phyloP scores from a whole-genome alignment of 2,329 filamentous ascomycete species.

The Aschersonia sp. region DNA sequence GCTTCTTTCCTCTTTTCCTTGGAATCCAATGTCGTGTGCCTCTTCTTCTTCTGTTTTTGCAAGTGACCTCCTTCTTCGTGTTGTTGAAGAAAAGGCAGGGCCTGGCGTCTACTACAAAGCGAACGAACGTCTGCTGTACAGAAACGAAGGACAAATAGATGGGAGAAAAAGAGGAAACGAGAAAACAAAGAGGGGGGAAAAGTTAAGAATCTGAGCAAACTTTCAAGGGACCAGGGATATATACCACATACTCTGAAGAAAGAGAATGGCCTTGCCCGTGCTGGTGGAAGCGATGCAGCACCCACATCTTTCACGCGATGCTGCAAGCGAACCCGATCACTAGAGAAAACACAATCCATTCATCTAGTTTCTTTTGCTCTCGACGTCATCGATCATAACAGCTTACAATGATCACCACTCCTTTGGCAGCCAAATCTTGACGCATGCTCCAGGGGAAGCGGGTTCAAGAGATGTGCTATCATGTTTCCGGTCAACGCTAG shows the following conservation, averaged over 20 bases:
- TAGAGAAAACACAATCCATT: background rate
- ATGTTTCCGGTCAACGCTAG: background rate
- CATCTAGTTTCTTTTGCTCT: background rate
- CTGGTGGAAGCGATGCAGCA: background rate
- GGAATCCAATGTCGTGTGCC: too few species aligned
- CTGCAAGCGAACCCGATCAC: background rate
- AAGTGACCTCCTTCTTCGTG: too few species aligned
- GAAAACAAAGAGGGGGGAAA: too few species aligned
- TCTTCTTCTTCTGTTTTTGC: too few species aligned
- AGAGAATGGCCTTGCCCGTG: background rate
- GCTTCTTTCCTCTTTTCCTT: background rate
- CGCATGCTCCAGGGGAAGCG: background rate
- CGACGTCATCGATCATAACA: background rate
- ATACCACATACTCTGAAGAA: background rate
- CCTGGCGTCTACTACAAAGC: too few species aligned
- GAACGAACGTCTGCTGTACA: background rate
- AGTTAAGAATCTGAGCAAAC: too few species aligned
- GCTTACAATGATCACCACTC: background rate
- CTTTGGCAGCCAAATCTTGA: too few species aligned
- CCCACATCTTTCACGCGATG: background rate
- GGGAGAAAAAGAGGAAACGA: background rate
- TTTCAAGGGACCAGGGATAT: background rate
- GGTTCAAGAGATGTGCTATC: background rate
- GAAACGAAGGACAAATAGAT: background rate
- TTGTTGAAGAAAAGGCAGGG: too few species aligned